phyloP scores from a whole-genome alignment of 1,139 yeast genomes.

The Candida labiduridarum region DNA sequence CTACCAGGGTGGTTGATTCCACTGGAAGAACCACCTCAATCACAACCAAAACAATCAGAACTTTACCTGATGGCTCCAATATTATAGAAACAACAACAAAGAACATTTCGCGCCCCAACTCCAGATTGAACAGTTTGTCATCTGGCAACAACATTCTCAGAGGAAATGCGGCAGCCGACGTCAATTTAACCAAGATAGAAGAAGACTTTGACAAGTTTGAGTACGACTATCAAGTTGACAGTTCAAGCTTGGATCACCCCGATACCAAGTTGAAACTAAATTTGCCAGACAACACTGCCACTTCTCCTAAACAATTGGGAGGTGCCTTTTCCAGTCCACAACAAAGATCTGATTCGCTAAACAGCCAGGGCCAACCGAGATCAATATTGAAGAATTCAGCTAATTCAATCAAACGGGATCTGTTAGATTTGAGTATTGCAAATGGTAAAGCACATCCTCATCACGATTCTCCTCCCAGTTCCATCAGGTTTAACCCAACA shows the following conservation, averaged over 20 bases:
- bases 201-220: conserved; percentile 50
- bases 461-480: conserved; percentile 25
- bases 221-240: conserved; percentile 18
- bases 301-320: conserved; percentile 11
- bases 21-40: conserved; percentile 46
- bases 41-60: conserved; percentile 45
- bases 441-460: not conserved
- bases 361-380: conserved; percentile 18
- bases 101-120: conserved; percentile 40
- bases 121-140: conserved; percentile 36
- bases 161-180: conserved; percentile 23
- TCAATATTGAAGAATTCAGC: conserved; percentile 37
- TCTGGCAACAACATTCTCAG: conserved; percentile 18
- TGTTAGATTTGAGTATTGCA: conserved; percentile 2
- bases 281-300: no score
- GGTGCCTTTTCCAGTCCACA: conserved; percentile 12
- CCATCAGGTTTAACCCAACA: conserved; percentile 42
- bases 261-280: conserved; percentile 13
- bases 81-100: conserved; percentile 49
- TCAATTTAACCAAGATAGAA: conserved; percentile 43
- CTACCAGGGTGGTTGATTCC: conserved; percentile 47
- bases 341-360: conserved; percentile 13
- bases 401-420: conserved; percentile 12
- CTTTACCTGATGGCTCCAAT: conserved; percentile 49
- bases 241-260: no score